These are phyloP conservation scores for Lodderomyces elongisporus DNA, from an alignment of 1,139 yeast species.

Conservation along the genomic window DNA sequence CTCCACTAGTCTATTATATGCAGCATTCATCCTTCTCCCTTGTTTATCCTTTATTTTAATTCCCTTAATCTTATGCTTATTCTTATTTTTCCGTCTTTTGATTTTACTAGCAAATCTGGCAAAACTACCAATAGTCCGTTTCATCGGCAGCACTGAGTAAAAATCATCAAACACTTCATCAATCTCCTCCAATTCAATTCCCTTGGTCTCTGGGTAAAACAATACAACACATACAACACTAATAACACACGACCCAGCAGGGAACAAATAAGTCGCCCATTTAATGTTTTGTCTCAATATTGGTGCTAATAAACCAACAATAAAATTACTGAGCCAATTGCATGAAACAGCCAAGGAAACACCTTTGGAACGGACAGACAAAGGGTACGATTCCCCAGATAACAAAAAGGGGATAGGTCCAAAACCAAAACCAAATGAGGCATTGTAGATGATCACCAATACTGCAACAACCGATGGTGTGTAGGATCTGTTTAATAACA, in stretches of 20 bases:
- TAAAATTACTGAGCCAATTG: conserved; percentile 51
- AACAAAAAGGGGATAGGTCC: conserved; percentile 54
- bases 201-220: conserved; percentile 86
- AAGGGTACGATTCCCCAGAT: conserved; percentile 52
- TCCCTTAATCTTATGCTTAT: too few species aligned
- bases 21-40: conserved; percentile 4
- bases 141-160: conserved; percentile 14
- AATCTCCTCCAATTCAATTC: conserved; percentile 84
- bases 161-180: conserved; percentile 70
- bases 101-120: too few species aligned
- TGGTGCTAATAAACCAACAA: conserved; percentile 54
- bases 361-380: conserved; percentile 51
- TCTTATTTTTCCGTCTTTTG: conserved; percentile 1
- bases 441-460: conserved; percentile 47
- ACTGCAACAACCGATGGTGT: conserved; percentile 46
- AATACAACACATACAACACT: conserved; percentile 52
- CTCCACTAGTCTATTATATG: conserved; percentile 6
- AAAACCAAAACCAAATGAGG: conserved; percentile 53
- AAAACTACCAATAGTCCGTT: conserved; percentile 5
- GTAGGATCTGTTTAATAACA: conserved; percentile 30
- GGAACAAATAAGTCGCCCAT: conserved; percentile 48
- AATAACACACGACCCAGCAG: conserved; percentile 42
- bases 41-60: conserved; percentile 3
- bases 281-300: conserved; percentile 41
- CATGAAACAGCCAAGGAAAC: conserved; percentile 51